Percentiles rank a stretch among this genome's conserved stretches.
phyloP scores from a whole-genome alignment of 2,329 filamentous ascomycete genomes.

The Claviceps quebecensis region DNA sequence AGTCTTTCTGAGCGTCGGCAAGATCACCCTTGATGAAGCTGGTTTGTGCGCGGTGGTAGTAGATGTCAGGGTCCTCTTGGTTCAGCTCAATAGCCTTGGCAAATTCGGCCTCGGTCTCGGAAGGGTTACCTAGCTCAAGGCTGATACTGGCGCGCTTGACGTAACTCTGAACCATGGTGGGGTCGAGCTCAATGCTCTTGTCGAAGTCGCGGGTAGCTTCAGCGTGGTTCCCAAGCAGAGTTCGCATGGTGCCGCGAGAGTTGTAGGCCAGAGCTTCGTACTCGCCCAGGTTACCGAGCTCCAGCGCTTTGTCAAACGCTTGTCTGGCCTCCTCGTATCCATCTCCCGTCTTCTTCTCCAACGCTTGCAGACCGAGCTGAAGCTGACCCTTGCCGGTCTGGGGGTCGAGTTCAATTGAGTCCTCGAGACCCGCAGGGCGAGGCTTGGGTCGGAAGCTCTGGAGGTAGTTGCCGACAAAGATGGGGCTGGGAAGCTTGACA shows the following conservation, averaged over 20 bases:
- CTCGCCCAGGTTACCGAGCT: slow-evolving; percentile 65
- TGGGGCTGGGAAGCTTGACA: slow-evolving; percentile 84
- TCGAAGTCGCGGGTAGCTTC: slow-evolving; percentile 74
- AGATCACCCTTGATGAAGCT: slow-evolving; percentile 97
- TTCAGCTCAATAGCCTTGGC: slow-evolving; percentile 74
- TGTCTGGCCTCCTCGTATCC: slow-evolving; percentile 79
- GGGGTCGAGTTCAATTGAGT: slow-evolving; percentile 61
- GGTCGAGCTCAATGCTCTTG: slow-evolving; percentile 84
- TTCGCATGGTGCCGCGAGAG: slow-evolving; percentile 91
- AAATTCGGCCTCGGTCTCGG: slow-evolving; percentile 80
- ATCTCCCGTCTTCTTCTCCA: slow-evolving; percentile 77
- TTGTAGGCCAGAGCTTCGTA: slow-evolving; percentile 89
- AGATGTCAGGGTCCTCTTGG: slow-evolving; percentile 85
- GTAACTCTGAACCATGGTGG: slow-evolving; percentile 83
- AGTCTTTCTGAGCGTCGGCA: slow-evolving; percentile 87
- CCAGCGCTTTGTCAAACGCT: slow-evolving; percentile 78
- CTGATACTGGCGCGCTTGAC: slow-evolving; percentile 99
- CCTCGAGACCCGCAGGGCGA: slow-evolving; percentile 69
- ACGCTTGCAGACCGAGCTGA: slow-evolving; percentile 65
- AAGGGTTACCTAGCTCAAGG: slow-evolving; percentile 76
- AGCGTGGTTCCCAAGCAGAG: slow-evolving; percentile 76
- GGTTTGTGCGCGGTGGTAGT: slow-evolving; percentile 95
- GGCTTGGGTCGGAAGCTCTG: slow-evolving; percentile 88
- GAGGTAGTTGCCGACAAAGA: slow-evolving; percentile 96
- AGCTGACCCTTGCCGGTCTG: slow-evolving; percentile 74